These are phyloP conservation scores for Globisporangium acanthophoron DNA, from an alignment of 352 stramenopile genomes.

Conservation along the genomic window DNA sequence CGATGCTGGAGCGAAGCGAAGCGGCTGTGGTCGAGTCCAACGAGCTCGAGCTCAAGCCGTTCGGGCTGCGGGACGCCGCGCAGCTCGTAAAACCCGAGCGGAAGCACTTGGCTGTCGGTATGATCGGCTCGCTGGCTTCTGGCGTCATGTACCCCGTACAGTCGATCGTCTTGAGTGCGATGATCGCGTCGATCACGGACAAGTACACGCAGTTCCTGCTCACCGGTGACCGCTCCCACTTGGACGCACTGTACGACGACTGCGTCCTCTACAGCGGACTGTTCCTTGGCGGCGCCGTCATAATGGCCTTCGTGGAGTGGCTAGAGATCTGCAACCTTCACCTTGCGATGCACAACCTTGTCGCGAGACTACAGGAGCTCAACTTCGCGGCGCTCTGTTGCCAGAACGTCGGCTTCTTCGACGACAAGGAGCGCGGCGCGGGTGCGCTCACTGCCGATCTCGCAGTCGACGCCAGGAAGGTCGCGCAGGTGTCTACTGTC, in stretches of 20 bases:
- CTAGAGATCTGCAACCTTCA: slow-evolving; percentile 35
- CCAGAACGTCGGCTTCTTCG: slow-evolving; percentile 66
- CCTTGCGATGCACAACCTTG: slow-evolving; percentile 37
- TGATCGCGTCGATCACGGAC: slow-evolving; percentile 24
- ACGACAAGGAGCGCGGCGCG: slow-evolving; percentile 35
- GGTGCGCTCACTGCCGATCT: slow-evolving; percentile 49
- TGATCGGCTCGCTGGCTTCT: slow-evolving; percentile 20
- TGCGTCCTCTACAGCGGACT: slow-evolving; percentile 22
- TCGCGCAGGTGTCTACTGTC: slow-evolving; percentile 27
- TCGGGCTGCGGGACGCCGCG: slow-evolving; percentile 27
- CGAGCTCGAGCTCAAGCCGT: slow-evolving; percentile 4
- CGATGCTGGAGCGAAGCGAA: too few relatives aligned
- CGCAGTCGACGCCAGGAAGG: slow-evolving; percentile 34
- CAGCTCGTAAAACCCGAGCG: slow-evolving; percentile 28
- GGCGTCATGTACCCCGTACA: slow-evolving; percentile 25
- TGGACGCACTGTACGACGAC: slow-evolving; percentile 20
- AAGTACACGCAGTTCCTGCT: slow-evolving; percentile 21
- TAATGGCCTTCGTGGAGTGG: slow-evolving; percentile 19
- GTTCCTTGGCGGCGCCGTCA: slow-evolving; percentile 21
- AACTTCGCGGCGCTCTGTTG: slow-evolving; percentile 41
- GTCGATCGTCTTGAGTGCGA: slow-evolving; percentile 24
- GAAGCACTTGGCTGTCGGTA: slow-evolving; percentile 22
- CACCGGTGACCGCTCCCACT: slow-evolving; percentile 12
- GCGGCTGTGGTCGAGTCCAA: not conserved
- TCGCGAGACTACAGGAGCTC: slow-evolving; percentile 30